A percentile compares a stretch with the other conserved stretches of the same genome.
phyloP scores from a whole-genome alignment of 345 rosid genomes.

The Sonneratia caseolaris region DNA sequence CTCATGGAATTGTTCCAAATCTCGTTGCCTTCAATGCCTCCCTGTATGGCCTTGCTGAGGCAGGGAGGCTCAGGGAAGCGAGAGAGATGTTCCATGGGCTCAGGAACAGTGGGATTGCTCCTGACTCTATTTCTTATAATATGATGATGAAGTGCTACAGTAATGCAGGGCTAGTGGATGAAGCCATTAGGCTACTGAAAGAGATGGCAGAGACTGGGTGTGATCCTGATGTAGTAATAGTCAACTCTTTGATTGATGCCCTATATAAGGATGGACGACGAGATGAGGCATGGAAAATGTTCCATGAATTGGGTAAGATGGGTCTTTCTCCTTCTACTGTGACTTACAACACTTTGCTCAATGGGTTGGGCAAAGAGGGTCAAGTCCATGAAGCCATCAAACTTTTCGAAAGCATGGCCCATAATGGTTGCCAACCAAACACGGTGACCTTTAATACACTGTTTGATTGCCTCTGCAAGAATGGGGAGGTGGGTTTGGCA shows the following conservation, averaged over 20 bases:
- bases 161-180: conserved; percentile 64
- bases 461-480: conserved; percentile 89
- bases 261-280: conserved; percentile 69
- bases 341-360: conserved; percentile 74
- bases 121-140: conserved; percentile 86
- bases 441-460: conserved; percentile 75
- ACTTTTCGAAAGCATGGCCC: conserved; percentile 50
- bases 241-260: conserved; percentile 67
- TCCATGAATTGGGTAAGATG: conserved; percentile 52
- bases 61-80: conserved; percentile 59
- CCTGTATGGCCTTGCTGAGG: conserved; percentile 66
- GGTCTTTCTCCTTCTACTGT: conserved; percentile 69
- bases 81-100: conserved; percentile 57
- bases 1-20: conserved; percentile 65
- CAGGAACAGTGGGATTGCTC: conserved; percentile 47
- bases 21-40: conserved; percentile 85
- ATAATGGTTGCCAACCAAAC: conserved; percentile 55
- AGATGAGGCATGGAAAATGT: conserved; percentile 83
- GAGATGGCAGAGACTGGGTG: conserved; percentile 61
- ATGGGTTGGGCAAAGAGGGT: conserved; percentile 71
- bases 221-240: conserved; percentile 66
- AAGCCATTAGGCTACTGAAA: conserved; percentile 60
- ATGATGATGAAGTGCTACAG: conserved; percentile 94
- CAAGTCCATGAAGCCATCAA: conserved; percentile 46
- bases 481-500: conserved; percentile 64